Percentiles rank a stretch among this genome's conserved stretches.
These are phyloP conservation scores for Alternaria arbusti DNA, from an alignment of 2,329 filamentous ascomycete species.

Conservation along the genomic window DNA sequence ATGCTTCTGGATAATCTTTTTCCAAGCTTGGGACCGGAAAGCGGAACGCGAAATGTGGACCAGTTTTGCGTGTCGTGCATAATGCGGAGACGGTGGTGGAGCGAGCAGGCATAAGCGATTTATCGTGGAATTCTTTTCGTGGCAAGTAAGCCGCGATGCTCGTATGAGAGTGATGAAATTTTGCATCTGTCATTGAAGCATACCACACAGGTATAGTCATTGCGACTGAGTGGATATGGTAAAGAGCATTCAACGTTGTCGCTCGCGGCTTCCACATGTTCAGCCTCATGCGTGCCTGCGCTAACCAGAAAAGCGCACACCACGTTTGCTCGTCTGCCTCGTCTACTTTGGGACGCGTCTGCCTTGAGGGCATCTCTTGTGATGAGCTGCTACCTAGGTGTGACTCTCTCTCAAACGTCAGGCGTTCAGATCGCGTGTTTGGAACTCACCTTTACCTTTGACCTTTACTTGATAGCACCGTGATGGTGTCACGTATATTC, in stretches of 20 bases:
- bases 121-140: not conserved
- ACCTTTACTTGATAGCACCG: not conserved
- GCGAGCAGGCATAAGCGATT: conserved; percentile 2
- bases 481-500: not conserved
- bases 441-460: not conserved
- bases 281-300: conserved; percentile 1
- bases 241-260: not conserved
- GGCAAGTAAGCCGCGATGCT: not conserved
- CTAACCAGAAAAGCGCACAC: conserved; percentile 3
- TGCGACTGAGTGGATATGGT: not conserved
- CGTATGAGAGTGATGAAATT: not conserved
- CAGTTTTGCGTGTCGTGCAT: conserved; percentile 5
- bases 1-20: not conserved
- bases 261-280: not conserved
- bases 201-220: not conserved
- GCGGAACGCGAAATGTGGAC: not conserved
- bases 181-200: not conserved
- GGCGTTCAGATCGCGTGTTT: not conserved
- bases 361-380: conserved; percentile 3
- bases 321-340: conserved; percentile 1
- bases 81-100: conserved; percentile 2
- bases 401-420: not conserved
- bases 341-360: conserved; percentile 4
- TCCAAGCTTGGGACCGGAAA: not conserved
- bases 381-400: not conserved